Conservation (phyloP, 1,284 basidiomycete species). For the Rhodofomes roseus region DNA sequence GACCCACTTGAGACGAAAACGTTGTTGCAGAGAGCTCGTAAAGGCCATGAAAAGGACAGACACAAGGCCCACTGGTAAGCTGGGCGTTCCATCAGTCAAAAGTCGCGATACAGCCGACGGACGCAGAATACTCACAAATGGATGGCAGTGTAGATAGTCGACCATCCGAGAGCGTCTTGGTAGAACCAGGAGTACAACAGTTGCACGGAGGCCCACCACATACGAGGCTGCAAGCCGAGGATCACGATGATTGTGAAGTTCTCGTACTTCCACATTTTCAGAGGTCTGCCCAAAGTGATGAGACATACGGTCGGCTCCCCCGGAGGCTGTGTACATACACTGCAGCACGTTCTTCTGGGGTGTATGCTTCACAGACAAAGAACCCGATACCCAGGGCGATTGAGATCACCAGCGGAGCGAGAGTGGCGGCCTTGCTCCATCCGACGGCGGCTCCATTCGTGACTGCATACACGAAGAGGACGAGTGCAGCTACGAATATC, state of each 20-base stretch:
- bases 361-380: constrained; percentile 36
- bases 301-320: not conserved
- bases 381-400: constrained; percentile 31
- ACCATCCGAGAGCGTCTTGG: constrained; percentile 13
- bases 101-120: not conserved
- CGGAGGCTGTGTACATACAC: constrained; percentile 24
- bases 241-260: constrained; percentile 16
- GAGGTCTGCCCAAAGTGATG: constrained; percentile 10
- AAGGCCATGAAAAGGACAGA: constrained; percentile 1
- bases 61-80: constrained; percentile 13
- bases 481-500: constrained; percentile 23
- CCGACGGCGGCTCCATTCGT: constrained; percentile 34
- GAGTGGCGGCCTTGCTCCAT: constrained; percentile 33
- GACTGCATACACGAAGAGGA: constrained; percentile 41
- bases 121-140: constrained; percentile 10
- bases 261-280: constrained; percentile 16
- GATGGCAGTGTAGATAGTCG: constrained; percentile 12
- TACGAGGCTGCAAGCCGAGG: constrained; percentile 12
- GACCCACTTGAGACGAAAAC: constrained; percentile 11
- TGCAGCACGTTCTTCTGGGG: constrained; percentile 30
- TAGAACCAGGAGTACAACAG: constrained; percentile 12
- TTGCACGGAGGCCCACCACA: constrained; percentile 16
- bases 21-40: not conserved
- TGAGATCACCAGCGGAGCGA: constrained; percentile 34
- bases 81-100: not conserved